Conservation (phyloP, 2,329 filamentous ascomycete genomes). For the Fusarium sp. region DNA sequence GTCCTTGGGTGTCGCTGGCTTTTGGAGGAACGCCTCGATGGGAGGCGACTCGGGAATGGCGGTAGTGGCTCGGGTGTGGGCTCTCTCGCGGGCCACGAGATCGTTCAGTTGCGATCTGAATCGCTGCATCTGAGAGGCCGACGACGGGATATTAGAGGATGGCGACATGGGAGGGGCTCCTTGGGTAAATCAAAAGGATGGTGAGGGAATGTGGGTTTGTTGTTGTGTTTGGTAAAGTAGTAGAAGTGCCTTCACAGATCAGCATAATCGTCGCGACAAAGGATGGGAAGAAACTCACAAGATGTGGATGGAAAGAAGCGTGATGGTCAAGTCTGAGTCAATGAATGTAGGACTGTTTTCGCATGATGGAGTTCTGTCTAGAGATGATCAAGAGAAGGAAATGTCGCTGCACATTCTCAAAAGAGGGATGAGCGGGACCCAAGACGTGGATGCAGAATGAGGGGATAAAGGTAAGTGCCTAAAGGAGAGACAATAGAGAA, state of each 20-base stretch:
- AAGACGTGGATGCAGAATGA: not conserved
- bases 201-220: not conserved
- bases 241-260: not conserved
- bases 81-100: not conserved
- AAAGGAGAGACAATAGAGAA: not conserved
- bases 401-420: not conserved
- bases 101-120: not conserved
- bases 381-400: not conserved
- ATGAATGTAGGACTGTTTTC: not conserved
- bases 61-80: not conserved
- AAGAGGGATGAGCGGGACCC: not conserved
- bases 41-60: constrained; percentile 39
- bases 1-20: not conserved
- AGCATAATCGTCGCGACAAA: not conserved
- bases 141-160: not conserved
- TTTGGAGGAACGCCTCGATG: constrained; percentile 19
- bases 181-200: not conserved
- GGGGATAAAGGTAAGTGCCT: no score
- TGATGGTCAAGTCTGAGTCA: not conserved
- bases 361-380: not conserved
- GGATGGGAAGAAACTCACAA: constrained; percentile 8
- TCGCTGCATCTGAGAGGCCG: not conserved
- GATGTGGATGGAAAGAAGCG: not conserved
- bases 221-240: not conserved
- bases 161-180: constrained; percentile 3